phyloP scores from a whole-genome alignment of 2,329 filamentous ascomycete species.

The Pseudogymnoascus sp. region DNA sequence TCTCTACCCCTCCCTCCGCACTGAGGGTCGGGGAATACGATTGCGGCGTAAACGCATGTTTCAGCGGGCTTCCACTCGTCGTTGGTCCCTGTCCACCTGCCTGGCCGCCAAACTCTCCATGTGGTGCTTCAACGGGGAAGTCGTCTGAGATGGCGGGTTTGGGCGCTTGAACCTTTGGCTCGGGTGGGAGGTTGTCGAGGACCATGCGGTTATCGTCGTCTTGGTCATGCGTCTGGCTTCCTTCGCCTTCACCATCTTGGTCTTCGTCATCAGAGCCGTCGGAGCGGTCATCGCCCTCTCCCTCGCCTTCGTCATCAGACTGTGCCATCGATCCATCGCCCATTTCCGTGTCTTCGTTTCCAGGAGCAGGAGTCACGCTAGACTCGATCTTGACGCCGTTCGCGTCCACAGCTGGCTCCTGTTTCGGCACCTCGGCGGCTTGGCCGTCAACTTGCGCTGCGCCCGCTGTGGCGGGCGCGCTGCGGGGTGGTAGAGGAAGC shows the following conservation, averaged over 20 bases:
- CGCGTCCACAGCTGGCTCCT: background rate
- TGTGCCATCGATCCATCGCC: conserved; percentile 26
- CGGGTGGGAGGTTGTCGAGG: background rate
- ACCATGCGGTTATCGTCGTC: background rate
- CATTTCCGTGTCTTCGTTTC: conserved; percentile 30
- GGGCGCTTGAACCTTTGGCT: background rate
- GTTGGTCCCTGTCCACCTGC: background rate
- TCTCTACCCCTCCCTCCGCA: background rate
- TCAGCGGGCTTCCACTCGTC: background rate
- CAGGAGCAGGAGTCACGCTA: conserved; percentile 17
- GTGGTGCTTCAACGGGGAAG: background rate
- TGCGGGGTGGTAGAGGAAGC: conserved; percentile 29
- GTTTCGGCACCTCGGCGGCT: background rate
- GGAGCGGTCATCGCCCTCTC: conserved; percentile 42
- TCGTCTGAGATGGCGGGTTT: background rate
- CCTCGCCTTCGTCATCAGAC: conserved; percentile 34
- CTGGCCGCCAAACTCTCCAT: background rate
- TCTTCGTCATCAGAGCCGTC: conserved; percentile 23
- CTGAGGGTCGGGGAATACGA: background rate
- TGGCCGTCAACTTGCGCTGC: conserved; percentile 14
- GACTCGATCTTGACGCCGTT: conserved; percentile 26
- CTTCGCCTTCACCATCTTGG: conserved; percentile 9
- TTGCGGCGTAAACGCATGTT: background rate
- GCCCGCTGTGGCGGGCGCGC: conserved; percentile 17
- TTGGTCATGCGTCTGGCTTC: background rate